Conservation (phyloP, 345 rosid species). For the Psidium guajava region DNA sequence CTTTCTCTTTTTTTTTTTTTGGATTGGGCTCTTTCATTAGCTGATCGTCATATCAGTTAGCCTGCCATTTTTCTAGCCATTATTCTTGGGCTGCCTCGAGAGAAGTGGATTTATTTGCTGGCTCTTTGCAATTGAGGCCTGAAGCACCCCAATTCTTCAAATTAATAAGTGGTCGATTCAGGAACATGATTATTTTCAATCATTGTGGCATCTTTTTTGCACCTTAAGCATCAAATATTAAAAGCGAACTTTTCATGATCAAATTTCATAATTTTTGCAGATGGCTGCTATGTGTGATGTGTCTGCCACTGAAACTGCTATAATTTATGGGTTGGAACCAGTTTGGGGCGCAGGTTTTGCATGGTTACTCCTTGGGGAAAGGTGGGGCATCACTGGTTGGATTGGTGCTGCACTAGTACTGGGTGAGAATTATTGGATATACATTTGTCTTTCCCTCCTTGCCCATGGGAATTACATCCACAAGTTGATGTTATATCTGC, state of each 20-base stretch:
- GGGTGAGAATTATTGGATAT: conserved; percentile 14
- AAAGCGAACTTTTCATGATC: background rate
- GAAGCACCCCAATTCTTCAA: background rate
- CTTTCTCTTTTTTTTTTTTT: too few relatives aligned
- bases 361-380: conserved; percentile 63
- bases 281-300: conserved; percentile 50
- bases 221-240: background rate
- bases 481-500: background rate
- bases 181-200: background rate
- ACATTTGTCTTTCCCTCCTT: background rate
- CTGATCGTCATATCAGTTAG: too few relatives aligned
- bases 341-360: conserved; percentile 66
- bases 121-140: background rate
- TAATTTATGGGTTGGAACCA: conserved; percentile 59
- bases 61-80: background rate
- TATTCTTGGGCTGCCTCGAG: background rate
- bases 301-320: conserved; percentile 45
- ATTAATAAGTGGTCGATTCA: background rate
- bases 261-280: conserved; percentile 14
- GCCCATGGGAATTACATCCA: background rate
- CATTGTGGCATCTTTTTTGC: background rate
- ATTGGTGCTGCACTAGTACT: conserved; percentile 53
- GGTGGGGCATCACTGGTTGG: conserved; percentile 58
- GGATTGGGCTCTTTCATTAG: too few relatives aligned
- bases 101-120: background rate